These are phyloP conservation scores for Kwoniella sp. DNA, from an alignment of 768 basidiomycete species.

Conservation along the genomic window DNA sequence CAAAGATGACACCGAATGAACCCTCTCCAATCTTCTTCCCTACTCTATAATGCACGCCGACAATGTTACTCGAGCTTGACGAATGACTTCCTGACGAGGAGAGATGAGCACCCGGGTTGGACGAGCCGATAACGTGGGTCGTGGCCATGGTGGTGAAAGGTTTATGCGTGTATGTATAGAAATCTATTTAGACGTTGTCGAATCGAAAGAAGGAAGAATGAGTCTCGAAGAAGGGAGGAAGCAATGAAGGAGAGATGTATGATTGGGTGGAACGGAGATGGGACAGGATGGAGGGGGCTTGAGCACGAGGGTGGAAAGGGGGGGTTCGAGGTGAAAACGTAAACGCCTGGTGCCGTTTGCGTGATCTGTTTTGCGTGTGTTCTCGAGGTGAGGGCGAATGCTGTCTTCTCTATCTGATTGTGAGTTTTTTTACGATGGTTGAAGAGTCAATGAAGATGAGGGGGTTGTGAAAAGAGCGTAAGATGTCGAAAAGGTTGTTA, in stretches of 20 bases:
- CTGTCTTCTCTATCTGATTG: too few species aligned
- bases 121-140: constrained; percentile 53
- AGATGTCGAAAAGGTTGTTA: not conserved
- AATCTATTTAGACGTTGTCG: too few species aligned
- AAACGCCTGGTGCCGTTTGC: not conserved
- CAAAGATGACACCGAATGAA: constrained; percentile 93
- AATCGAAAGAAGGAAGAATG: not conserved
- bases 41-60: constrained; percentile 95
- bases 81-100: constrained; percentile 44
- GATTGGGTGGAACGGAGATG: not conserved
- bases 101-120: constrained; percentile 47
- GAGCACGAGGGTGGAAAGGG: constrained; percentile 13
- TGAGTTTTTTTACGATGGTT: too few species aligned
- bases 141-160: constrained; percentile 40
- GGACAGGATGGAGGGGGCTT: constrained; percentile 25
- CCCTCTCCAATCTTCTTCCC: constrained; percentile 99
- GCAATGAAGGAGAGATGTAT: not conserved
- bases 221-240: not conserved
- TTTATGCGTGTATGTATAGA: not conserved
- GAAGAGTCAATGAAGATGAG: not conserved
- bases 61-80: constrained; percentile 60
- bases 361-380: too few species aligned
- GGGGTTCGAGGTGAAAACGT: not conserved
- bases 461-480: constrained; percentile 4
- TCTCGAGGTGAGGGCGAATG: too few species aligned